Evolutionary conservation across 495 filamentous ascomycete species (phyloP), one percentile per base, ranked within the genome.

Genomic region (Neurospora sp.): DNA sequence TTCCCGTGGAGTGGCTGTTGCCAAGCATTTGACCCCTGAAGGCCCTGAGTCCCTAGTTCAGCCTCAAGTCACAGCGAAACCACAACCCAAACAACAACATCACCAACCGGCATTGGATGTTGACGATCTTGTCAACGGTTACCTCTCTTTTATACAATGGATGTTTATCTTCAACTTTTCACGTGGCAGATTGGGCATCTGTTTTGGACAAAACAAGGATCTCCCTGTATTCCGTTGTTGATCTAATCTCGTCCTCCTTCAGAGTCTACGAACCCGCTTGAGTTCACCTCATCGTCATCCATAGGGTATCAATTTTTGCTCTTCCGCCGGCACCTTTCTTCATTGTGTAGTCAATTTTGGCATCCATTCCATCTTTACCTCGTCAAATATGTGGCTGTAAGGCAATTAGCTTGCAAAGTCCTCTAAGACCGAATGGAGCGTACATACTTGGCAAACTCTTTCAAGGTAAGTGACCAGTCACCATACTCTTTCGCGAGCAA

Each of bases 401-500:
- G 12, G 3, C 61, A 20, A 40, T 71, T 42, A 70, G 69, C 39
- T 40, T 40, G 10, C 6, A 37, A 8, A 27, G n/a, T 7, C 71
- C 22, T 20, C 7, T 14, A 39, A 6, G 39, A 61, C 8, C 10
- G 10, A 27, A 27, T 45, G 1, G 9, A 4, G 3, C 70, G 22
- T 35, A 82, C 86, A 79, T 79, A 90, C 89, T 85, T 83, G 71
- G 89, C 77, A 72, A 83, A 89, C 8, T 84, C 79, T 0, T 83
- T 89, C 6, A 76, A 65, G 1, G 81, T 82, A 75, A 92, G 76
- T 1, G 90, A 86, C 74, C 81, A 81, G 59, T 82, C 74, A 0
- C 83, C 75, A 75, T 92, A 92, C 78, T 92, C 90, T 38, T 87
- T 83, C 12, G 78, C 80, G 53, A 92, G 78, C n/a, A 91, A 82